A percentile compares a stretch with the other conserved stretches of the same genome.
Conservation (phyloP, 495 filamentous ascomycete species). For the Penicillium steckii region DNA sequence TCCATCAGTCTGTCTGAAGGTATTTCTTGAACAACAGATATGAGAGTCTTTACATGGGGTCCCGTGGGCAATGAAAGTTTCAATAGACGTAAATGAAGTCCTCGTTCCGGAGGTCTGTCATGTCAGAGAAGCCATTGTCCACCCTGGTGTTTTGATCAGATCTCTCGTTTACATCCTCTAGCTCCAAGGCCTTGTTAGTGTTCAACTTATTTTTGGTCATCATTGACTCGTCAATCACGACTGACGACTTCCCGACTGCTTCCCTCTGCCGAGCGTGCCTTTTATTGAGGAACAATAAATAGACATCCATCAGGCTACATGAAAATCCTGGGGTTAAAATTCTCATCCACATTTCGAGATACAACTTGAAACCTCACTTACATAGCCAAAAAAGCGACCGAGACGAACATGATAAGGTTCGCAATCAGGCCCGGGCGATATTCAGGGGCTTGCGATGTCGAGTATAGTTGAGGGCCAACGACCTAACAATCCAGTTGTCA, state of each 20-base stretch:
- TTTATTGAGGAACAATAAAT: conserved; percentile 49
- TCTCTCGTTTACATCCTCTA: conserved; percentile 17
- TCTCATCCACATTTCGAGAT: no score
- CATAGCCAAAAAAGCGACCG: conserved; percentile 19
- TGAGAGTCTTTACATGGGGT: no score
- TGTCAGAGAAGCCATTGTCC: conserved; percentile 26
- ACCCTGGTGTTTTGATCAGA: not conserved
- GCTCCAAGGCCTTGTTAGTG: conserved; percentile 14
- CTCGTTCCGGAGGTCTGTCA: conserved; percentile 28
- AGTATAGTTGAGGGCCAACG: conserved; percentile 26
- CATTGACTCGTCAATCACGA: conserved; percentile 23
- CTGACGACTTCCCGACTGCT: conserved; percentile 28
- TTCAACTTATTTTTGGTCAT: conserved; percentile 9
- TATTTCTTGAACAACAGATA: no score
- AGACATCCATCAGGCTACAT: conserved; percentile 27
- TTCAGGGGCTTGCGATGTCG: conserved; percentile 18
- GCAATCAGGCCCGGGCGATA: conserved; percentile 28
- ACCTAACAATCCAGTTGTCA: not conserved
- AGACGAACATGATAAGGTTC: conserved; percentile 24
- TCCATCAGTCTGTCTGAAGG: no score
- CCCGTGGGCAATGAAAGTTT: no score
- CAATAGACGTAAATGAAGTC: conserved; percentile 32
- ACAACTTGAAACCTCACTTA: conserved; percentile 6
- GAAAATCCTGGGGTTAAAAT: not conserved
- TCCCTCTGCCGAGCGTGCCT: conserved; percentile 42